Conservation (phyloP, 805 yeast genomes). For the Dipodascopsis uninucleata region DNA sequence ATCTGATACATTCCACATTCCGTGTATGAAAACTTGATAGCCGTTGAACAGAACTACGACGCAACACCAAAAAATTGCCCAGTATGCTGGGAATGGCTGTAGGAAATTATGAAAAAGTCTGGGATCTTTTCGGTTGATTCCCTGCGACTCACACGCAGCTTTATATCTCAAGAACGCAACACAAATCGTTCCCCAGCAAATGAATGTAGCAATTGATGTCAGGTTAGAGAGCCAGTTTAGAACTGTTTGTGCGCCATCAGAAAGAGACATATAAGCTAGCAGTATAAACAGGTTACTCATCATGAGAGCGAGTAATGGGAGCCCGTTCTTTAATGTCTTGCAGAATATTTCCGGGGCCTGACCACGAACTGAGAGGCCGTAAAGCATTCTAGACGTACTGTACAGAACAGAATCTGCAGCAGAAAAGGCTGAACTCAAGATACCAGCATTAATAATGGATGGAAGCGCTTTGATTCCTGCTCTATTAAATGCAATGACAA, state of each 20-base stretch:
- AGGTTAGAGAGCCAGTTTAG: constrained; percentile 69
- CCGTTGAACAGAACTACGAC: constrained; percentile 62
- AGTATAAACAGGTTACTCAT: constrained; percentile 50
- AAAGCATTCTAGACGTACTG: constrained; percentile 46
- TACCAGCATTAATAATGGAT: constrained; percentile 71
- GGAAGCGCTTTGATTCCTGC: constrained; percentile 64
- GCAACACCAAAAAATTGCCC: constrained; percentile 47
- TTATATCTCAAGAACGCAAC: constrained; percentile 60
- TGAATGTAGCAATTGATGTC: constrained; percentile 65
- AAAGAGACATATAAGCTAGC: constrained; percentile 42
- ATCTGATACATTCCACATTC: constrained; percentile 55
- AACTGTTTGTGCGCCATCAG: constrained; percentile 57
- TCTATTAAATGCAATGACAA: constrained; percentile 70
- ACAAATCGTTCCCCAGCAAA: constrained; percentile 56
- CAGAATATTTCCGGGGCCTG: constrained; percentile 68
- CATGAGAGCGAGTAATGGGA: constrained; percentile 58
- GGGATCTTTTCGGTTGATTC: constrained; percentile 44
- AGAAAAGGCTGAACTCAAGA: constrained; percentile 70
- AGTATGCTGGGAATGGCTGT: constrained; percentile 57
- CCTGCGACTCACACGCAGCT: constrained; percentile 55
- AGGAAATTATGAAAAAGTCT: constrained; percentile 50
- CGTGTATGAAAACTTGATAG: constrained; percentile 65
- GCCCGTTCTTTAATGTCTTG: constrained; percentile 61
- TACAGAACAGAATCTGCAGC: constrained; percentile 45
- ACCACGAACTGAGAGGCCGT: constrained; percentile 67